These are phyloP conservation scores for Ampelomyces quisqualis DNA, from an alignment of 2,329 filamentous ascomycete species.

Conservation along the genomic window DNA sequence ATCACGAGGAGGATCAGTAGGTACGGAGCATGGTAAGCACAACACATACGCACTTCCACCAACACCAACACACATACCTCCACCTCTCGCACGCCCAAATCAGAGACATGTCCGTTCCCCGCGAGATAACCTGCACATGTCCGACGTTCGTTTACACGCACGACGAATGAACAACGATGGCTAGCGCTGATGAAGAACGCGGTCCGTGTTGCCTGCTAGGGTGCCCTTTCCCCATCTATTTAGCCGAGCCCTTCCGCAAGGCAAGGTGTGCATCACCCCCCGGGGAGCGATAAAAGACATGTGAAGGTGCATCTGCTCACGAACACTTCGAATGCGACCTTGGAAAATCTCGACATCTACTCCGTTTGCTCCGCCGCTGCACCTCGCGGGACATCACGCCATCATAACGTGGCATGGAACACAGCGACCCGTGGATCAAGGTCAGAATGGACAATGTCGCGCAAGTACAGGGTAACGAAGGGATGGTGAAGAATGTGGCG, in stretches of 20 bases:
- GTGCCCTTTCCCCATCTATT: slow-evolving; percentile 1
- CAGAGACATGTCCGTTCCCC: slow-evolving; percentile 3
- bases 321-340: too few species aligned
- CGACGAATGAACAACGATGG: not conserved
- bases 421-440: slow-evolving; percentile 16
- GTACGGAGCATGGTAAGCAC: not conserved
- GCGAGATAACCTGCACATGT: not conserved
- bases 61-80: not conserved
- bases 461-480: slow-evolving; percentile 12
- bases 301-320: too few species aligned
- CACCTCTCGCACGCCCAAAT: not conserved
- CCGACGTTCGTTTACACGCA: not conserved
- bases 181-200: not conserved
- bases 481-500: slow-evolving; percentile 16
- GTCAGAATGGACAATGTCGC: slow-evolving; percentile 24
- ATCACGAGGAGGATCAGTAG: too few species aligned
- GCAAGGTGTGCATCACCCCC: too few species aligned
- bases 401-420: slow-evolving; percentile 2
- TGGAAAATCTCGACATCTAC: too few species aligned
- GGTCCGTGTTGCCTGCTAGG: not conserved
- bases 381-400: too few species aligned
- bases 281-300: too few species aligned
- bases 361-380: too few species aligned
- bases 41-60: not conserved
- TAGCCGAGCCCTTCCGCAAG: not conserved